A percentile compares a stretch with the other conserved stretches of the same genome.
Conservation (phyloP, 148 eudicot species). For the Nepenthes gracilis region DNA sequence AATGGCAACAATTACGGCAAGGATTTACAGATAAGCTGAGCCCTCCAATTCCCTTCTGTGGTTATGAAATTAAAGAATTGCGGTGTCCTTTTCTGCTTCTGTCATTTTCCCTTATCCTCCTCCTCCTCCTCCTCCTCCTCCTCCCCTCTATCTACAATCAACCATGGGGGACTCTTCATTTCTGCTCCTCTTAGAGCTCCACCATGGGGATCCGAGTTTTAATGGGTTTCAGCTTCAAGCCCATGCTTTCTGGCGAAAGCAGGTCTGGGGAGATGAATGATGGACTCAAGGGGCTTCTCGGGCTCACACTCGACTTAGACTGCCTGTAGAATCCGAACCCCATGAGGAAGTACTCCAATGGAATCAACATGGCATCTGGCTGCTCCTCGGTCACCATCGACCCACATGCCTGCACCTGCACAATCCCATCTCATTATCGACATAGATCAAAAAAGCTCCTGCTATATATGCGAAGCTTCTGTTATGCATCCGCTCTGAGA, state of each 20-base stretch:
- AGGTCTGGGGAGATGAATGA: constrained; percentile 87
- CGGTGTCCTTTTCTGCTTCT: too few relatives aligned
- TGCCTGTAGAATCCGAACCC: constrained; percentile 75
- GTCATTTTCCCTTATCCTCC: too few relatives aligned
- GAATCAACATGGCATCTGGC: constrained; percentile 85
- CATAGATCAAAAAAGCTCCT: background rate
- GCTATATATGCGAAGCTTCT: too few relatives aligned
- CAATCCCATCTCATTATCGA: background rate
- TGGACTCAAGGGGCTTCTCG: constrained; percentile 91
- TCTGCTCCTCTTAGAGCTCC: constrained; percentile 20
- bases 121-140: too few relatives aligned
- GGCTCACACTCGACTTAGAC: constrained; percentile 61
- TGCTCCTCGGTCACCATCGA: constrained; percentile 95
- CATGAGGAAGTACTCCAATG: constrained; percentile 89
- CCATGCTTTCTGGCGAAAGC: constrained; percentile 99
- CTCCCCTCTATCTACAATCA: too few relatives aligned
- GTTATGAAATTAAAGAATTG: too few relatives aligned
- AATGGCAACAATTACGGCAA: too few relatives aligned
- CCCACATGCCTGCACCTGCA: constrained; percentile 87
- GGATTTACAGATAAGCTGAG: too few relatives aligned
- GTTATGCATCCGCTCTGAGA: too few relatives aligned
- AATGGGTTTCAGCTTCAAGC: constrained; percentile 86
- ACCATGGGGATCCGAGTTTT: constrained; percentile 54
- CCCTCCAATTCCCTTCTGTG: too few relatives aligned
- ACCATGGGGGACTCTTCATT: background rate